These are phyloP conservation scores for Prunus mira DNA, from an alignment of 306 rosid species.

Conservation along the genomic window DNA sequence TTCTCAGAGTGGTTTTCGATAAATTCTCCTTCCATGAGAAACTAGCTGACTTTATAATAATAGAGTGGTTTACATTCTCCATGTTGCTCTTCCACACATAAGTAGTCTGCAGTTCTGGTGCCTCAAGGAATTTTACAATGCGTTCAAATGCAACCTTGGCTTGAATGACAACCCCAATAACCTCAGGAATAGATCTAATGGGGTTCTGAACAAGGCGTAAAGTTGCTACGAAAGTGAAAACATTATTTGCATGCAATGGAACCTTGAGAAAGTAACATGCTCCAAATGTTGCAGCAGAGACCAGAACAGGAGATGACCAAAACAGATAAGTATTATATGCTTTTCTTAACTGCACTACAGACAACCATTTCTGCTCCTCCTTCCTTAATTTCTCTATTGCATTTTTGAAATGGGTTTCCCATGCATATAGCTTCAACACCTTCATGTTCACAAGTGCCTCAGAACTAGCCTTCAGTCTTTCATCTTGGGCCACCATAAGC, in stretches of 20 bases:
- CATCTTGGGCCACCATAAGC: constrained; percentile 83
- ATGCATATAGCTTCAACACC: constrained; percentile 77
- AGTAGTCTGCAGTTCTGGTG: constrained; percentile 59
- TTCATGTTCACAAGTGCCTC: constrained; percentile 88
- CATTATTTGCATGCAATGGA: constrained; percentile 78
- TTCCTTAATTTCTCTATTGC: constrained; percentile 52
- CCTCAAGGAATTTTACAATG: constrained; percentile 62
- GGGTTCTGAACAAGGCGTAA: constrained; percentile 90
- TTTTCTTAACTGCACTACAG: constrained; percentile 58
- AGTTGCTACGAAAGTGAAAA: constrained; percentile 81
- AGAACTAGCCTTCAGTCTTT: constrained; percentile 55
- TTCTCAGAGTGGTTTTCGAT: constrained; percentile 53
- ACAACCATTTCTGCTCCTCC: constrained; percentile 66
- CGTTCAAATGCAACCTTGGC: constrained; percentile 75
- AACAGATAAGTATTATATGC: constrained; percentile 60
- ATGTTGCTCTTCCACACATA: constrained; percentile 26
- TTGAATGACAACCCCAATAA: constrained; percentile 72
- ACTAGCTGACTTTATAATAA: constrained; percentile 50
- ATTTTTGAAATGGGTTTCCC: constrained; percentile 76
- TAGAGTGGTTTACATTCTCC: constrained; percentile 32
- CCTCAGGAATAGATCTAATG: constrained; percentile 59
- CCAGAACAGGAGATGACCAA: constrained; percentile 76
- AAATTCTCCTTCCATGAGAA: constrained; percentile 74
- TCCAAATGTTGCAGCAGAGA: constrained; percentile 81
- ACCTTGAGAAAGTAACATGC: constrained; percentile 71